Evolutionary conservation across 2,329 filamentous ascomycete species (phyloP).

Genomic region (Chaetomium olivaceum): DNA sequence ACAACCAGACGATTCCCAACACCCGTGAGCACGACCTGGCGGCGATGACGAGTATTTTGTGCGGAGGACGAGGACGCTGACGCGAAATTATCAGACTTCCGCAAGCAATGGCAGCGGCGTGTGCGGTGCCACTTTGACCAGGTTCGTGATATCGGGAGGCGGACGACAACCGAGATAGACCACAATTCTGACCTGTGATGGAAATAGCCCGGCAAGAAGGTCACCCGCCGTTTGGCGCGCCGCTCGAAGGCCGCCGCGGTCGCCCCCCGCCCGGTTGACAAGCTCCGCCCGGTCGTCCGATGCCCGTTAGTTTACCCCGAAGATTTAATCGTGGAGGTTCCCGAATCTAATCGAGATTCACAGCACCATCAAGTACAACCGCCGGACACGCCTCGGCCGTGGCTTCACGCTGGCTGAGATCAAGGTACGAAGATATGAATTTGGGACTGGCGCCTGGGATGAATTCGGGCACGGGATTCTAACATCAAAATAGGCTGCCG

Average conservation of each 20-base stretch:
- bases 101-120: constrained; percentile 99
- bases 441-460: background rate
- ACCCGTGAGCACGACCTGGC: constrained; percentile 68
- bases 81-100: constrained; percentile 70
- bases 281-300: constrained; percentile 91
- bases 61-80: constrained; percentile 43
- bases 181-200: constrained; percentile 40
- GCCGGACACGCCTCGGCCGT: constrained; percentile 91
- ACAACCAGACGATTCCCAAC: constrained; percentile 98
- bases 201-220: constrained; percentile 88
- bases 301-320: constrained; percentile 61
- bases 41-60: constrained; percentile 26
- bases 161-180: constrained; percentile 31
- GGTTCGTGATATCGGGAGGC: constrained; percentile 53
- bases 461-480: constrained; percentile 8
- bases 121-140: constrained; percentile 99
- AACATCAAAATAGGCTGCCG: constrained; percentile 68
- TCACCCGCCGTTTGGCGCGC: constrained; percentile 85
- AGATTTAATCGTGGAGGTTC: background rate
- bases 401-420: constrained; percentile 97
- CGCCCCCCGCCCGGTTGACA: constrained; percentile 95
- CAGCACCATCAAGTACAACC: constrained; percentile 86
- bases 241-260: constrained; percentile 92
- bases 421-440: constrained; percentile 68
- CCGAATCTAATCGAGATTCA: constrained; percentile 22